phyloP scores from a whole-genome alignment of 2,329 filamentous ascomycete species.

The Claviceps digitariae region DNA sequence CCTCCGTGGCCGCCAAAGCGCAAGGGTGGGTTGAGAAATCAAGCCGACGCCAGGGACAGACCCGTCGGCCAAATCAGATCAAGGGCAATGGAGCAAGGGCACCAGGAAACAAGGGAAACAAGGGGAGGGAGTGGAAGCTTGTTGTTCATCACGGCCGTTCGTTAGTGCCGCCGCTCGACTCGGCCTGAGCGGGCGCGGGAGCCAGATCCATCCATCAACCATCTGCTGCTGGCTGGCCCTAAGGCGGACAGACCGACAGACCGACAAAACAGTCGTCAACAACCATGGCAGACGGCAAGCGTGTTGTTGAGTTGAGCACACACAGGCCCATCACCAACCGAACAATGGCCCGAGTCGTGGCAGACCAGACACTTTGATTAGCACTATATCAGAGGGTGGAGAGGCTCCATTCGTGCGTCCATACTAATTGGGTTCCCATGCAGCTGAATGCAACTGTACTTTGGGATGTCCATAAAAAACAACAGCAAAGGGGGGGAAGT shows the following conservation, averaged over 20 bases:
- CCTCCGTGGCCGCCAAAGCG: background rate
- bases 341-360: background rate
- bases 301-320: background rate
- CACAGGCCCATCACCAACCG: background rate
- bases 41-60: background rate
- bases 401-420: background rate
- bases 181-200: background rate
- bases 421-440: background rate
- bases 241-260: background rate
- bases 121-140: too few species aligned
- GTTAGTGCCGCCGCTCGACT: background rate
- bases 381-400: background rate
- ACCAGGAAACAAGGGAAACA: too few species aligned
- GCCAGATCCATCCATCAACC: background rate
- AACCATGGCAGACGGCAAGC: too few species aligned
- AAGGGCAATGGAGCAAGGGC: background rate
- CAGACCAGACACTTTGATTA: background rate
- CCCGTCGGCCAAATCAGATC: background rate
- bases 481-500: background rate
- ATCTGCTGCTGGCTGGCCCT: background rate
- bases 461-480: background rate
- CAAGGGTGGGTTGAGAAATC: background rate
- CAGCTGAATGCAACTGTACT: background rate
- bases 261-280: too few species aligned
- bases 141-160: background rate